These are phyloP conservation scores for Tephrocybe rancida DNA, from an alignment of 768 basidiomycete species.

Conservation along the genomic window DNA sequence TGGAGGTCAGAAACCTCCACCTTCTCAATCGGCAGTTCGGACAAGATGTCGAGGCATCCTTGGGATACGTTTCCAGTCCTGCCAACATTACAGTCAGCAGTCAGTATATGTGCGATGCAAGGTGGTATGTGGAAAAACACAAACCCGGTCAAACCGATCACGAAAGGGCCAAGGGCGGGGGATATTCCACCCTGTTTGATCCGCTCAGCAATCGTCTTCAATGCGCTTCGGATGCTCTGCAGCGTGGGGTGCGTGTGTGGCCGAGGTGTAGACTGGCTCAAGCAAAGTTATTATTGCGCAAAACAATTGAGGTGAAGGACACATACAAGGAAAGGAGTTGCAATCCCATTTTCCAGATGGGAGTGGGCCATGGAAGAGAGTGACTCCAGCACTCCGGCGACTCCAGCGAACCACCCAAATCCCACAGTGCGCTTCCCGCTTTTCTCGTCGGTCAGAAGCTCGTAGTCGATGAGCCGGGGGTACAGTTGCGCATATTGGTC, in stretches of 20 bases:
- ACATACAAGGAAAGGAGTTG: conserved; percentile 82
- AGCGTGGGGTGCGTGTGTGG: conserved; percentile 75
- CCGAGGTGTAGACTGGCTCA: conserved; percentile 67
- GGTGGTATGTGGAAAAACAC: conserved; percentile 10
- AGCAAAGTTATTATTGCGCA: neutral
- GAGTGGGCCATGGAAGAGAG: conserved; percentile 77
- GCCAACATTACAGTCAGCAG: neutral
- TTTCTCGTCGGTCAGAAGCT: conserved; percentile 62
- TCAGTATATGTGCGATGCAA: neutral
- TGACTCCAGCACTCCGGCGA: conserved; percentile 84
- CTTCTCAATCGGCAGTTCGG: conserved; percentile 66
- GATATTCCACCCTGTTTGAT: conserved; percentile 64
- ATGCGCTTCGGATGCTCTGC: conserved; percentile 46
- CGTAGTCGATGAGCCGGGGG: conserved; percentile 80
- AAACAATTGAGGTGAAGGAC: neutral
- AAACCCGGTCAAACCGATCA: conserved; percentile 85
- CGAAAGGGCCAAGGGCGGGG: conserved; percentile 68
- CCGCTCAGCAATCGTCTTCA: conserved; percentile 58
- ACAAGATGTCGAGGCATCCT: conserved; percentile 73
- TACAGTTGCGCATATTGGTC: neutral
- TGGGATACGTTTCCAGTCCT: conserved; percentile 84
- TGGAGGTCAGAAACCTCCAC: conserved; percentile 57
- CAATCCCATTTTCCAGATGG: conserved; percentile 76
- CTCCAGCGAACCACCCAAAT: conserved; percentile 93
- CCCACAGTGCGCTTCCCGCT: conserved; percentile 79